Evolutionary conservation across 192 early-diverging fungal species (phyloP), one percentile per base, ranked within the genome.

Genomic region (Coemansia sp.): DNA sequence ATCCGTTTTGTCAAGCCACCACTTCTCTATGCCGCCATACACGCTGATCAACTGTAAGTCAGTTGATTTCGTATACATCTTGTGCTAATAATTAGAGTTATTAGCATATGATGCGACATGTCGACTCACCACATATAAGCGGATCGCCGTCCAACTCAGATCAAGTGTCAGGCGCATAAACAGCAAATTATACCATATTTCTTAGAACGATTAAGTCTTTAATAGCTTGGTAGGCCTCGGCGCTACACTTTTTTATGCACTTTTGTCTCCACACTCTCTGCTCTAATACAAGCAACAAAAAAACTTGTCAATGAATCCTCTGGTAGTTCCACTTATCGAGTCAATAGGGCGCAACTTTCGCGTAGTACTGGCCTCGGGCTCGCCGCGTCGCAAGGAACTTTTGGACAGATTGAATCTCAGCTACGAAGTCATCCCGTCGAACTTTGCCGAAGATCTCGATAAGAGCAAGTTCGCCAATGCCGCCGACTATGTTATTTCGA

Each of bases 371-470:
- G 93, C 92, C 25, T 94, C 93, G 0, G 87, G 85, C 12, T 94
- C 94, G 8, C 94, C 92, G 27, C 87, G 94, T 17, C 88, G 94
- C 44, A 86, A 84, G 72, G 90, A 94, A 65, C 90, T 95, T 57
- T 74, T 96, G 25, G 63, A 74, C 57, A 70, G 74, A 10, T 64
- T 84, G 37, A 68, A 88, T 1, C 64, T 94, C 61, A 55, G 64
- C 5, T 93, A 89, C 74, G 69, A 82, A 21, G 85, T 94, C 2
- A 74, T 90, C 4, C 81, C 89, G 4, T 93, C 91, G n/a, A 83
- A 77, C 9, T 93, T 93, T 73, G 85, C 90, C 23, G 95, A 97
- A 70, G 88, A 86, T 36, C 86, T 94, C 1, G 87, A 93, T 68
- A 94, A 93, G 65, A 66, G 85, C 7, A 73, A 77, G 2, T 91